These are phyloP conservation scores for Leptographium wingfieldii DNA, from an alignment of 2,329 filamentous ascomycete genomes.

Conservation along the genomic window DNA sequence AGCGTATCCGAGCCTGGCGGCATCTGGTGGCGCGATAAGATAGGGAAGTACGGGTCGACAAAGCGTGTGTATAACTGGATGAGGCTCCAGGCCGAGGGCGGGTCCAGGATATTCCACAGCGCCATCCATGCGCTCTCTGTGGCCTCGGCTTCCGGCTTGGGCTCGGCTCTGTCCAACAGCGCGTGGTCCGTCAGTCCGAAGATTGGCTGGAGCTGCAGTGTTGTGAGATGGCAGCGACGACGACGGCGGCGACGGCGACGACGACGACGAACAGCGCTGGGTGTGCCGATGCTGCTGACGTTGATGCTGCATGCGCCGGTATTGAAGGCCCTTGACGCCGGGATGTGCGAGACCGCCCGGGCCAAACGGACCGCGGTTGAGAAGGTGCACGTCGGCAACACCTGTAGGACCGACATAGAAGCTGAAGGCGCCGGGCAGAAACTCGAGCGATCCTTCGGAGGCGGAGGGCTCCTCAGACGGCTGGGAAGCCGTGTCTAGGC, in stretches of 20 bases:
- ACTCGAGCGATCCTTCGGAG: conserved; percentile 6
- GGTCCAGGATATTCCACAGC: conserved; percentile 18
- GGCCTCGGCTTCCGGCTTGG: conserved; percentile 14
- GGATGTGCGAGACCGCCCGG: background rate
- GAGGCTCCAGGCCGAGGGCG: conserved; percentile 22
- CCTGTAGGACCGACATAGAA: conserved; percentile 12
- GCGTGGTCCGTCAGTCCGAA: conserved; percentile 23
- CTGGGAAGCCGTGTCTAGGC: too few relatives aligned
- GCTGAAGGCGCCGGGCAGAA: conserved; percentile 9
- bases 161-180: conserved; percentile 21
- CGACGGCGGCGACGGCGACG: background rate
- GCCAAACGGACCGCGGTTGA: conserved; percentile 2
- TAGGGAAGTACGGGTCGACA: conserved; percentile 30
- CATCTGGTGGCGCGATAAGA: conserved; percentile 23
- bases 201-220: conserved; percentile 14
- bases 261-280: too few relatives aligned
- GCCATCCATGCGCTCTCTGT: conserved; percentile 17
- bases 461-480: background rate
- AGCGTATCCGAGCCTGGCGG: conserved; percentile 18
- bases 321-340: conserved; percentile 6
- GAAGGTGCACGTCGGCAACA: conserved; percentile 7
- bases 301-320: conserved; percentile 14
- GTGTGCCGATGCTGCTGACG: conserved; percentile 11
- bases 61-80: conserved; percentile 27
- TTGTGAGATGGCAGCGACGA: background rate